Evolutionary conservation across 257 asterid genomes (phyloP), one percentile per base, ranked within the genome.

Genomic region (Scutellaria baicalensis): DNA sequence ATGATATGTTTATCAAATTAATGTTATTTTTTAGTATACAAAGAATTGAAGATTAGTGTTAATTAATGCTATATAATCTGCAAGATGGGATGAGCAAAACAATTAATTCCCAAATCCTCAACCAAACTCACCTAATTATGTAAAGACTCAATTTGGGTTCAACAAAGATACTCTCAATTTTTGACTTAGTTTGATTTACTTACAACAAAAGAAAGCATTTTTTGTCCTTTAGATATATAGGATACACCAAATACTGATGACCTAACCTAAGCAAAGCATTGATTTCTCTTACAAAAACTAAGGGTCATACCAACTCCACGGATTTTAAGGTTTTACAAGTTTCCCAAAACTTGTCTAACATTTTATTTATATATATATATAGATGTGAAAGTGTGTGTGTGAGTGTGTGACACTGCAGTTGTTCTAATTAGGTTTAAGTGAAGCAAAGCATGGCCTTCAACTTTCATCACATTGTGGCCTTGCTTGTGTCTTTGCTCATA

Each of bases 221-320:
- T 31, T 54, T 33, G 80, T 81, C 84, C 79, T 72, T 69, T 77
- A 74, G 76, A 75, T 84, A n/a, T n/a, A n/a, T n/a, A 77, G n/a
- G 63, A 45, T 63, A 62, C 62, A 27, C 14, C 71, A 49, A 3
- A 72, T 82, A 76, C 73, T 60, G 97, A 74, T 83, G 57, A 85
- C 90, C 96, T 76, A 91, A 78, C 83, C 71, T 69, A 74, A 88
- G 83, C 81, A 68, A 74, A 17, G 13, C 44, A 27, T 10, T 39
- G 59, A 13, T 55, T 55, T 27, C 60, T 8, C 4, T 17, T 1
- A 3, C 58, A 58, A 40, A 11, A 11, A 47, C 18, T 17, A 33
- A 42, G 73, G 65, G 88, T 90, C 97, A 38, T 59, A 86, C 94
- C 96, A 73, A 74, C 80, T 75, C 79, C 79, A 71, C 33, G 55